Evolutionary conservation across 2,329 filamentous ascomycete genomes (phyloP).

Genomic region (Arthrinium phaeospermum): DNA sequence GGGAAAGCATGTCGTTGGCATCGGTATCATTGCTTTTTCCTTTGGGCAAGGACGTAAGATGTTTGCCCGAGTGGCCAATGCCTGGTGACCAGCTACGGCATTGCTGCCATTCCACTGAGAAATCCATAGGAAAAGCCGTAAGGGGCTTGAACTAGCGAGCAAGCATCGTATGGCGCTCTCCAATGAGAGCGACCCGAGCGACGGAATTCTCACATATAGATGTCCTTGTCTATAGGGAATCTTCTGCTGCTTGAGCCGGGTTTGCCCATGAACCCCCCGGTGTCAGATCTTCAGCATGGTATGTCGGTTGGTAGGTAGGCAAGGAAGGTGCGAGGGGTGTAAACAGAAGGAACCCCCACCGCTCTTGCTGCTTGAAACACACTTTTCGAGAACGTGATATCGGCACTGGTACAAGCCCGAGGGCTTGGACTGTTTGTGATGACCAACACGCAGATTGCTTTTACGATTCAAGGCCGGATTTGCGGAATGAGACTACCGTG

Average conservation of each 20-base stretch:
- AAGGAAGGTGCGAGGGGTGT: not conserved
- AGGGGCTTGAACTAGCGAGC: not conserved
- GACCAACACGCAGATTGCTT: not conserved
- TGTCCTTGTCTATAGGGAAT: slow-evolving; percentile 1
- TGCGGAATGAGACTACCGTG: not conserved
- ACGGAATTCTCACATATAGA: not conserved
- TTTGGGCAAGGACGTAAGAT: not conserved
- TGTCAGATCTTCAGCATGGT: slow-evolving; percentile 13
- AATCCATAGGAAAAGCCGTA: not conserved
- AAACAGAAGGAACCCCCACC: slow-evolving; percentile 2
- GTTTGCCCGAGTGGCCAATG: not conserved
- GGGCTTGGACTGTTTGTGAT: slow-evolving; percentile 2
- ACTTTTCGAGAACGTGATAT: not conserved
- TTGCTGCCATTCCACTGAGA: not conserved
- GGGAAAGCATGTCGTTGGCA: slow-evolving; percentile 7
- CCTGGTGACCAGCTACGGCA: not conserved
- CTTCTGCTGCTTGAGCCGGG: not conserved
- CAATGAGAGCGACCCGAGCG: not conserved
- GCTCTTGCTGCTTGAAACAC: slow-evolving; percentile 7
- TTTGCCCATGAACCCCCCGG: not conserved
- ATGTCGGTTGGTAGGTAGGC: not conserved
- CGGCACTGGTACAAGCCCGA: not conserved
- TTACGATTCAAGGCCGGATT: not conserved
- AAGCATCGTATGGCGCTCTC: not conserved
- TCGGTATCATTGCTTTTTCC: slow-evolving; percentile 3